Conservation (phyloP, 768 basidiomycete genomes). For the Clitopilus passeckerianus region DNA sequence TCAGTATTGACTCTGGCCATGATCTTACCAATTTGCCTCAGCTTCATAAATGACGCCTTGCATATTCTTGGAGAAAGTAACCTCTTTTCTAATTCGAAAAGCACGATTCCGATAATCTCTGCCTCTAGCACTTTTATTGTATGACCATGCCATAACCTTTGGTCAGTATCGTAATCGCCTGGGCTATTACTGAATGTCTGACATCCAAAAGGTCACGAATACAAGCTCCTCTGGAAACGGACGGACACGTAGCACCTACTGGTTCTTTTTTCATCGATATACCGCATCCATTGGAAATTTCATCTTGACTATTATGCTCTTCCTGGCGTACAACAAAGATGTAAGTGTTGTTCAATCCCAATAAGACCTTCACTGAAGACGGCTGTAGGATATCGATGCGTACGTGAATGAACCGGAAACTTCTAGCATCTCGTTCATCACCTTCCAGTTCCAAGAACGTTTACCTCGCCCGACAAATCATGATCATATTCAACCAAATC, state of each 20-base stretch:
- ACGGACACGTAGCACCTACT: constrained; percentile 28
- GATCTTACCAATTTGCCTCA: not conserved
- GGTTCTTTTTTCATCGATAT: constrained; percentile 50
- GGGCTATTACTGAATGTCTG: not conserved
- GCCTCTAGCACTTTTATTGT: constrained; percentile 29
- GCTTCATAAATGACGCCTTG: not conserved
- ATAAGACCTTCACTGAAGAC: not conserved
- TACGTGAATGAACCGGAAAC: not conserved
- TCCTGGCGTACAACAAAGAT: constrained; percentile 17
- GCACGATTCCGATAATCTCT: not conserved
- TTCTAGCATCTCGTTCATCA: not conserved
- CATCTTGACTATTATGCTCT: constrained; percentile 20
- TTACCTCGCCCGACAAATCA: constrained; percentile 25
- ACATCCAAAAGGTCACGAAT: constrained; percentile 27
- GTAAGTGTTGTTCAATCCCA: constrained; percentile 12
- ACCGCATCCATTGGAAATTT: constrained; percentile 35
- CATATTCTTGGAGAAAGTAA: not conserved
- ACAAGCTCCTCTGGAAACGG: constrained; percentile 39
- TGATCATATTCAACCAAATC: constrained; percentile 39
- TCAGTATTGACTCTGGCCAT: not conserved
- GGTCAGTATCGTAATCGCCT: constrained; percentile 15
- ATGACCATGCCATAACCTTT: constrained; percentile 33
- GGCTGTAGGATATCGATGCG: too few relatives aligned
- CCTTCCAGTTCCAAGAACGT: not conserved
- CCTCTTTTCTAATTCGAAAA: not conserved